A percentile compares a stretch with the other conserved stretches of the same genome.
Evolutionary conservation across 805 yeast species (phyloP).

Genomic region (Starmerella apicola): DNA sequence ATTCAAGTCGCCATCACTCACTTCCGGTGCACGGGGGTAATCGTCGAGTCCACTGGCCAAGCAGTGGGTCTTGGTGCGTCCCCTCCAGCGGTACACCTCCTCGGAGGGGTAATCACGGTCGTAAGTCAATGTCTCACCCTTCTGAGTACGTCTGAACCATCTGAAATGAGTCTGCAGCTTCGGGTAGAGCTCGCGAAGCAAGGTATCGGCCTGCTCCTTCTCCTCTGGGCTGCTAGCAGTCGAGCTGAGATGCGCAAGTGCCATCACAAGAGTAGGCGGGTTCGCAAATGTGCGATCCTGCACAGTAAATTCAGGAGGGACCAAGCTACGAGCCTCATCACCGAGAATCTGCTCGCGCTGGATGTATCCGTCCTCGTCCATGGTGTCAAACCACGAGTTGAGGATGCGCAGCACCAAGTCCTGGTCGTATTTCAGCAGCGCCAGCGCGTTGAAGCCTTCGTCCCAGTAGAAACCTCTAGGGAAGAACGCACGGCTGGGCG

Average conservation of each 20-base stretch:
- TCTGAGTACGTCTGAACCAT: conserved; percentile 74
- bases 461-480: conserved; percentile 99
- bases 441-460: conserved; percentile 88
- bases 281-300: conserved; percentile 87
- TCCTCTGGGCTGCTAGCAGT: not conserved
- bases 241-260: conserved; percentile 37
- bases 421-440: conserved; percentile 68
- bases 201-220: conserved; percentile 2
- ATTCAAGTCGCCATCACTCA: conserved; percentile 79
- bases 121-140: conserved; percentile 60
- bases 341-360: conserved; percentile 93
- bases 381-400: conserved; percentile 74
- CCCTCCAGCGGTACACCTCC: conserved; percentile 87
- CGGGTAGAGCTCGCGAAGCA: conserved; percentile 52
- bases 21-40: conserved; percentile 72
- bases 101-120: conserved; percentile 42
- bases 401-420: conserved; percentile 70
- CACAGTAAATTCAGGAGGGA: conserved; percentile 68
- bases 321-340: conserved; percentile 75
- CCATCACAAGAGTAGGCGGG: conserved; percentile 83
- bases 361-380: conserved; percentile 91
- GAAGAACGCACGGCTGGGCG: conserved; percentile 87
- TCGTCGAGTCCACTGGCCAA: conserved; percentile 92
- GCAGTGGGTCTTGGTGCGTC: conserved; percentile 74
- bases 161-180: conserved; percentile 62